phyloP scores from a whole-genome alignment of 2,329 filamentous ascomycete genomes.

The Aphanocladium album region DNA sequence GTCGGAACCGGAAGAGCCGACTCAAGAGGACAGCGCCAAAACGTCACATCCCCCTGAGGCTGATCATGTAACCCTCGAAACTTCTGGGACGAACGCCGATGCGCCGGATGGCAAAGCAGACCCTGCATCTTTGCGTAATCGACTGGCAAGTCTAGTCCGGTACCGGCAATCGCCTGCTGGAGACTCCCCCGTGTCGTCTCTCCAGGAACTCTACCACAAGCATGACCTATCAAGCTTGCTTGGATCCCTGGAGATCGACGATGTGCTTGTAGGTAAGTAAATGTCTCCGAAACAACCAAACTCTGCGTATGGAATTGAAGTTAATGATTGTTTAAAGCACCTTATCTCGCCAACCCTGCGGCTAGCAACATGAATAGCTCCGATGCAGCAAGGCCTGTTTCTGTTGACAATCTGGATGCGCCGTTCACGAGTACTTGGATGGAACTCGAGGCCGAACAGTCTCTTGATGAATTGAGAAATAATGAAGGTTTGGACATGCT shows the following conservation, averaged over 20 bases:
- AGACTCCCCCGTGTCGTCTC: not conserved
- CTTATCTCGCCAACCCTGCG: not conserved
- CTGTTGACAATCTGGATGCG: not conserved
- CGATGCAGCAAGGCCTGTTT: not conserved
- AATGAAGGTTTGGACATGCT: not conserved
- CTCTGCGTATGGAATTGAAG: no score
- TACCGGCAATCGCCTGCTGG: not conserved
- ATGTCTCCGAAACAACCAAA: no score
- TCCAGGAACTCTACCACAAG: conserved; percentile 3
- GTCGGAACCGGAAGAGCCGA: not conserved
- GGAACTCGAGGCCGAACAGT: not conserved
- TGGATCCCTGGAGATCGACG: not conserved
- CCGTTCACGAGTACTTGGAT: not conserved
- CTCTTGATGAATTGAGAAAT: not conserved
- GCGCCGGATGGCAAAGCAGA: no score
- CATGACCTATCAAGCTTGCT: not conserved
- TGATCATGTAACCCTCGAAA: not conserved
- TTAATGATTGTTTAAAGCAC: not conserved
- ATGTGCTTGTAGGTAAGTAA: not conserved
- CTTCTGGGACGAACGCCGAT: not conserved
- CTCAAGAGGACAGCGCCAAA: no score
- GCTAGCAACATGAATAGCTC: not conserved
- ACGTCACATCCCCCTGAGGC: no score
- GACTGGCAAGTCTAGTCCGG: not conserved
- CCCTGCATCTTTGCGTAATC: not conserved